Conservation (phyloP, 352 stramenopile species). For the Globisporangium okanoganense region DNA sequence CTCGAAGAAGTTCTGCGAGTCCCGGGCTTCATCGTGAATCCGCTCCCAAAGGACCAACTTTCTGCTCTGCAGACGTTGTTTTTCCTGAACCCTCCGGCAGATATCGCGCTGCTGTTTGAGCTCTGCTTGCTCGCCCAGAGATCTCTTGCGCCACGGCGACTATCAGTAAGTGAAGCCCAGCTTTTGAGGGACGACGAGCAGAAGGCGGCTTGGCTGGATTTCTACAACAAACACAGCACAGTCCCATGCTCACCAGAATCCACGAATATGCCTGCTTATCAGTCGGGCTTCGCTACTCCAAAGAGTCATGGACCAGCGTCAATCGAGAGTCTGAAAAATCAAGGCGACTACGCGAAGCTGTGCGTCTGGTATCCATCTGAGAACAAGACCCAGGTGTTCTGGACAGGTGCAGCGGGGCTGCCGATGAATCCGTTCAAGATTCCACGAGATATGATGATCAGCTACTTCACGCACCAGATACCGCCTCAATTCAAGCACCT, state of each 20-base stretch:
- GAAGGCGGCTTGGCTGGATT: slow-evolving; percentile 17
- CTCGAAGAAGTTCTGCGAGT: slow-evolving; percentile 19
- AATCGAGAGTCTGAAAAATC: slow-evolving; percentile 21
- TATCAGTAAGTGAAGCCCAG: not conserved
- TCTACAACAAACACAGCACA: slow-evolving; percentile 16
- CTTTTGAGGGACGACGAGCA: not conserved
- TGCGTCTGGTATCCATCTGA: slow-evolving; percentile 40
- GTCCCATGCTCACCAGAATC: not conserved
- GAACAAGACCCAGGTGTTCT: slow-evolving; percentile 20
- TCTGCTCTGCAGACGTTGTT: slow-evolving; percentile 38
- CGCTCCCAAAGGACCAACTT: slow-evolving; percentile 21
- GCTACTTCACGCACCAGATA: slow-evolving; percentile 32
- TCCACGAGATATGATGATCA: slow-evolving; percentile 16
- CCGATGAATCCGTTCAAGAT: slow-evolving; percentile 40
- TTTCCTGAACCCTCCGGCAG: slow-evolving; percentile 31
- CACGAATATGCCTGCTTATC: not conserved
- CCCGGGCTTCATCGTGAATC: slow-evolving; percentile 27
- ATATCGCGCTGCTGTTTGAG: slow-evolving; percentile 35
- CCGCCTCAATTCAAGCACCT: slow-evolving; percentile 15
- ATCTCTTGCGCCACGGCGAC: slow-evolving; percentile 20
- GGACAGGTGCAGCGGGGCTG: slow-evolving; percentile 17
- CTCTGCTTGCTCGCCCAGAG: slow-evolving; percentile 36
- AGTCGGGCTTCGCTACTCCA: not conserved
- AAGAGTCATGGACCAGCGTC: slow-evolving; percentile 3
- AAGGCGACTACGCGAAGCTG: slow-evolving; percentile 15